phyloP scores from a whole-genome alignment of 371 early-diverging fungal genomes.

The Zychaea mexicana region DNA sequence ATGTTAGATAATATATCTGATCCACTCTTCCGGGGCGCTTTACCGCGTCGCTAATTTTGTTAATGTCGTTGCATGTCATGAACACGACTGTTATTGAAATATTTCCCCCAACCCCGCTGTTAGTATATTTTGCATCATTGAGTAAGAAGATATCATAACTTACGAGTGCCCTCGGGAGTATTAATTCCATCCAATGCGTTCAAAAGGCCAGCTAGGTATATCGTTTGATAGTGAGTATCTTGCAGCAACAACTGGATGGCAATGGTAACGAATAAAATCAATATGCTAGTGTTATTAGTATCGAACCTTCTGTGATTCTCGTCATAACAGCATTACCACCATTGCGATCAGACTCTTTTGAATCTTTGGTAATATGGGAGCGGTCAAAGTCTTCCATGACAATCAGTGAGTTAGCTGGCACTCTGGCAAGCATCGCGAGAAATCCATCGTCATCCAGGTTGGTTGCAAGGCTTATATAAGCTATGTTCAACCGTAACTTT shows the following conservation, averaged over 20 bases:
- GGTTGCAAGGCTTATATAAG: slow-evolving; percentile 31
- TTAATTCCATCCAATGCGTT: slow-evolving; percentile 96
- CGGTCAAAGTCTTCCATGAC: slow-evolving; percentile 54
- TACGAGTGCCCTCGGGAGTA: slow-evolving; percentile 64
- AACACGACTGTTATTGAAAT: slow-evolving; percentile 61
- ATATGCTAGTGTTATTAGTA: slow-evolving; percentile 37
- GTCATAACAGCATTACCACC: slow-evolving; percentile 50
- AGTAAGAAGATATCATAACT: not conserved
- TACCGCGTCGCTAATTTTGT: slow-evolving; percentile 89
- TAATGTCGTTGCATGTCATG: slow-evolving; percentile 96
- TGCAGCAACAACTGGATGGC: too few relatives aligned
- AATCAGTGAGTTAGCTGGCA: slow-evolving; percentile 34
- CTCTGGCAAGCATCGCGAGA: slow-evolving; percentile 21
- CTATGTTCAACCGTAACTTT: slow-evolving; percentile 32
- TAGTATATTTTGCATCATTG: too few relatives aligned
- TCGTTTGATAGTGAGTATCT: too few relatives aligned
- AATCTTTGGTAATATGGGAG: slow-evolving; percentile 32
- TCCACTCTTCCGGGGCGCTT: slow-evolving; percentile 97
- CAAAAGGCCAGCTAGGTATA: slow-evolving; percentile 89
- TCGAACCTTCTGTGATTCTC: slow-evolving; percentile 49
- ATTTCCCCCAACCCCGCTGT: too few relatives aligned
- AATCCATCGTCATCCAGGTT: slow-evolving; percentile 30
- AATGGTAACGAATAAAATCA: too few relatives aligned
- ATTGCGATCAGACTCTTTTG: slow-evolving; percentile 22
- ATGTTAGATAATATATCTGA: slow-evolving; percentile 77